Conservation (phyloP, 495 filamentous ascomycete species). For the Neurospora terricola region DNA sequence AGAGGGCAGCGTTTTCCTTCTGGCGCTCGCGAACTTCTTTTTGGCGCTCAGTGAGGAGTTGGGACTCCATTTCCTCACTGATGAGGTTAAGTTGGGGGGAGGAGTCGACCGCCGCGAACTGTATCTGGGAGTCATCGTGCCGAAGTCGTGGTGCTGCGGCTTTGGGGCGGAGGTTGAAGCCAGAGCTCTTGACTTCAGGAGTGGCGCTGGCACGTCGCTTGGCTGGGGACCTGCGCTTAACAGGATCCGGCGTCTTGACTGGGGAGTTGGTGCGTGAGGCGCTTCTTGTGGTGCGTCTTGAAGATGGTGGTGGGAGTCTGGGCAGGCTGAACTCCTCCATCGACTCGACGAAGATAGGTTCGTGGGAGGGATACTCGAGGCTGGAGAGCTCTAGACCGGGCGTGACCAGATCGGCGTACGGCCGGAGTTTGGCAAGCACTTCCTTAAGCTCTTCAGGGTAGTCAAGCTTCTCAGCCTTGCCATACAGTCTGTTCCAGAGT, state of each 20-base stretch:
- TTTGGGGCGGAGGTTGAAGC: conserved; percentile 9
- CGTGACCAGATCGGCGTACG: conserved; percentile 30
- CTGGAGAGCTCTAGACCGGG: conserved; percentile 29
- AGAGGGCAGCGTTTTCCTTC: conserved; percentile 56
- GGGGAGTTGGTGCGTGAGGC: neutral
- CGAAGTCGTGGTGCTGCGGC: conserved; percentile 33
- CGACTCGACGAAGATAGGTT: conserved; percentile 41
- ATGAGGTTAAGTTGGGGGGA: conserved; percentile 30
- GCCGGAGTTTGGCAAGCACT: conserved; percentile 26
- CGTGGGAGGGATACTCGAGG: conserved; percentile 16
- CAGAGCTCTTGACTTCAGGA: conserved; percentile 12
- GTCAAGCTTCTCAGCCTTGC: conserved; percentile 23
- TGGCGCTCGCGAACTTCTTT: conserved; percentile 60
- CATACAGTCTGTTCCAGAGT: conserved; percentile 37
- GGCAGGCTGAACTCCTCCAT: conserved; percentile 33
- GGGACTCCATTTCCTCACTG: conserved; percentile 41
- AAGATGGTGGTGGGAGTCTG: conserved; percentile 9
- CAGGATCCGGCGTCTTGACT: conserved; percentile 15
- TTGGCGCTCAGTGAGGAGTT: conserved; percentile 63
- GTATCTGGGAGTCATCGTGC: conserved; percentile 70
- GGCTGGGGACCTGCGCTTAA: conserved; percentile 12
- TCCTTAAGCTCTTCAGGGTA: conserved; percentile 35
- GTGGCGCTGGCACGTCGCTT: conserved; percentile 21
- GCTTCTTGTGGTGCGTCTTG: conserved; percentile 4
- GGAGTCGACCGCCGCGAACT: conserved; percentile 58